A percentile compares a stretch with the other conserved stretches of the same genome.
phyloP scores from a whole-genome alignment of 805 yeast genomes.

The Suhomyces prunicola region DNA sequence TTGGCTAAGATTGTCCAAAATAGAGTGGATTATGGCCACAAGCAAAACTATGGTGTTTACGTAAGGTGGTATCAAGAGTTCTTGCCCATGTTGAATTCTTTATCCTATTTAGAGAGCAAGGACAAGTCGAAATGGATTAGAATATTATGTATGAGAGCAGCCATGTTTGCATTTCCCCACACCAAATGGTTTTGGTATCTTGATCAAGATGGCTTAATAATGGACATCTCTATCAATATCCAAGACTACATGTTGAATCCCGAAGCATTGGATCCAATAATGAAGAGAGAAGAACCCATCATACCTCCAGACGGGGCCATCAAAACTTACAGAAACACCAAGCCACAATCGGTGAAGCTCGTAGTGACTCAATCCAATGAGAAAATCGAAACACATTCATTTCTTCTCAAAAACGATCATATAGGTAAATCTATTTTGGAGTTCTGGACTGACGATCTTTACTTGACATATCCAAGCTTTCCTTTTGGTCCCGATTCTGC shows the following conservation, averaged over 20 bases:
- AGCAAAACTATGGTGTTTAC: constrained; percentile 77
- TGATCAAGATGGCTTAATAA: constrained; percentile 73
- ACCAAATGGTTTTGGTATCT: constrained; percentile 91
- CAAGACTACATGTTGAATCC: constrained; percentile 57
- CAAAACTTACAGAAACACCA: constrained; percentile 61
- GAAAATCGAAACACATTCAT: constrained; percentile 66
- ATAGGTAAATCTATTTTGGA: constrained; percentile 71
- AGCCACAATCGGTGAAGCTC: constrained; percentile 53
- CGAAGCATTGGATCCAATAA: constrained; percentile 57
- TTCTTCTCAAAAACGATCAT: constrained; percentile 64
- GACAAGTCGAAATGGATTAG: constrained; percentile 61
- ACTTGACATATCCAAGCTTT: constrained; percentile 63
- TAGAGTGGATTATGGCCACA: constrained; percentile 83
- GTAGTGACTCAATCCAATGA: constrained; percentile 67
- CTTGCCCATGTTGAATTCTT: constrained; percentile 50
- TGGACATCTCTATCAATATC: constrained; percentile 64
- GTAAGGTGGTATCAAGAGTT: constrained; percentile 86
- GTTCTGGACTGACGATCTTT: constrained; percentile 71
- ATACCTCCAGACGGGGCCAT: constrained; percentile 66
- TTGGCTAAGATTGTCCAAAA: constrained; percentile 74
- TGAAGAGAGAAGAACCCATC: constrained; percentile 69
- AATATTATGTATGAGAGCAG: constrained; percentile 67
- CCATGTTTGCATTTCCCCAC: constrained; percentile 89
- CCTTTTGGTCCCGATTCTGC: constrained; percentile 61
- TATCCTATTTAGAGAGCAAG: constrained; percentile 38